These are phyloP conservation scores for Aspergillus fischeri DNA, from an alignment of 2,329 filamentous ascomycete species.

Conservation along the genomic window DNA sequence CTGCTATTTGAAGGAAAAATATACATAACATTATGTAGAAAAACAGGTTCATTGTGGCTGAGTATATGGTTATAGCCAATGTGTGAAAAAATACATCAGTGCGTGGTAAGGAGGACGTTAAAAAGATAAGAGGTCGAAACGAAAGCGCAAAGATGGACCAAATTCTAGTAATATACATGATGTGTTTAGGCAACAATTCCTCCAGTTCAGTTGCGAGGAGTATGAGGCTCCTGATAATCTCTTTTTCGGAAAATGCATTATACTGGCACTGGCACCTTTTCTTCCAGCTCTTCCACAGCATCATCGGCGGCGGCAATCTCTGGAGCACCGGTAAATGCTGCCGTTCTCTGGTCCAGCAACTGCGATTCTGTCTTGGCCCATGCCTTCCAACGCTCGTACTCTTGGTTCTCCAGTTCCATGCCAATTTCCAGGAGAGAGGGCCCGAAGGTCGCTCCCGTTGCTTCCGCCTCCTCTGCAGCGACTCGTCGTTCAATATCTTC, in stretches of 20 bases:
- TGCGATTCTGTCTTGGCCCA: constrained; percentile 63
- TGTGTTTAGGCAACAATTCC: neutral
- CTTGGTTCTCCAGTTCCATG: constrained; percentile 74
- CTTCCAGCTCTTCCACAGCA: constrained; percentile 19
- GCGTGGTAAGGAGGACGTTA: neutral
- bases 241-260: neutral
- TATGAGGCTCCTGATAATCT: neutral
- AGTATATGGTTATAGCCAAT: neutral
- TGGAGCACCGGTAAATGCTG: constrained; percentile 38
- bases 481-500: constrained; percentile 80
- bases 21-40: neutral
- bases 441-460: constrained; percentile 85
- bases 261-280: constrained; percentile 1
- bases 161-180: constrained; percentile 1
- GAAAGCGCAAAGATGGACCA: neutral
- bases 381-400: constrained; percentile 78
- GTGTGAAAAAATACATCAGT: neutral
- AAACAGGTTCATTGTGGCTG: neutral
- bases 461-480: constrained; percentile 79
- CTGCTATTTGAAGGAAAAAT: neutral
- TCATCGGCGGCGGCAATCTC: constrained; percentile 36
- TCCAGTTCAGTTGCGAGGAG: neutral
- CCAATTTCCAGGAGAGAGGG: constrained; percentile 69
- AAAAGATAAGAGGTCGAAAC: neutral
- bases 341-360: constrained; percentile 44